Percentiles rank a stretch among this genome's conserved stretches.
Evolutionary conservation across 2,329 filamentous ascomycete species (phyloP).

Genomic region (Claviceps humidiphila): DNA sequence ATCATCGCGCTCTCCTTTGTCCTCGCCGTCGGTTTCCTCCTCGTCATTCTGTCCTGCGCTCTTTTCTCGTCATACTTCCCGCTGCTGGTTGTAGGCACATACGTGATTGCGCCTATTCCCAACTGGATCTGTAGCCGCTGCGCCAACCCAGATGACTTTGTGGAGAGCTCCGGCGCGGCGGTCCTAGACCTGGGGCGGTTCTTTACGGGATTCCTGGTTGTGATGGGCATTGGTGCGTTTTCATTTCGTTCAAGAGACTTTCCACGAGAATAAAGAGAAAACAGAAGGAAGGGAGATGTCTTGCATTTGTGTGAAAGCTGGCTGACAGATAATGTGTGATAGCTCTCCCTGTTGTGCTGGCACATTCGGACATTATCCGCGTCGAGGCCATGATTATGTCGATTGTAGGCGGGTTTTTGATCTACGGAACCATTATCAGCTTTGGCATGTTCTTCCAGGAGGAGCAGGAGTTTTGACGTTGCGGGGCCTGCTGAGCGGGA

Average conservation of each 20-base stretch:
- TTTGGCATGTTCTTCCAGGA: conserved; percentile 98
- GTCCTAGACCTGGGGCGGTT: conserved; percentile 91
- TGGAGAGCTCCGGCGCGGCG: conserved; percentile 68
- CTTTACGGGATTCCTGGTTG: conserved; percentile 84
- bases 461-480: conserved; percentile 75
- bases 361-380: conserved; percentile 73
- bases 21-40: conserved; percentile 94
- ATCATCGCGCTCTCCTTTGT: conserved; percentile 99
- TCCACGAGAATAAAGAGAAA: neutral
- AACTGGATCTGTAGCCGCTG: conserved; percentile 92
- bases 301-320: neutral
- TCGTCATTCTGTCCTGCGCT: conserved; percentile 94
- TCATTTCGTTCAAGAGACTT: too few species aligned
- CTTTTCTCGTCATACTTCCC: conserved; percentile 92
- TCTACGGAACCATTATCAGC: conserved; percentile 96
- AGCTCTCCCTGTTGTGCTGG: conserved; percentile 82
- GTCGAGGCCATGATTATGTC: conserved; percentile 89
- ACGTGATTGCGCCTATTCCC: conserved; percentile 81
- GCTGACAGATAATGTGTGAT: neutral
- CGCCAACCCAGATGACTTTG: conserved; percentile 89
- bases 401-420: conserved; percentile 78
- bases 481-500: neutral
- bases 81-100: conserved; percentile 89
- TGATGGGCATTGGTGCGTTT: conserved; percentile 85
- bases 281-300: neutral